These are phyloP conservation scores for Neonectria sp. DNA, from an alignment of 2,329 filamentous ascomycete genomes.

Conservation along the genomic window DNA sequence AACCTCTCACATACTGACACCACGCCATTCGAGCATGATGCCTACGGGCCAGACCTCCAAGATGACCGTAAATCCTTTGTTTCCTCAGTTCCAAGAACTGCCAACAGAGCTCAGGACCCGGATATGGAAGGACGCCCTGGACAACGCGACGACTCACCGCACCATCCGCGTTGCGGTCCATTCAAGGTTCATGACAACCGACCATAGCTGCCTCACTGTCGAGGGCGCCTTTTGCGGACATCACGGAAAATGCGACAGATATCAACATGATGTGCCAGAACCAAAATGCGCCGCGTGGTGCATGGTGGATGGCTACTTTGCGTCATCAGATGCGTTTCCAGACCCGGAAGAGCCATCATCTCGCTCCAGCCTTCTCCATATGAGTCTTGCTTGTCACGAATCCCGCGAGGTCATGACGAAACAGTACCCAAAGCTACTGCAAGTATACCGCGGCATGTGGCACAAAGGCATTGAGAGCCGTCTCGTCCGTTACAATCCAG, in stretches of 20 bases:
- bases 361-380: neutral
- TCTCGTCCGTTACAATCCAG: slow-evolving; percentile 12
- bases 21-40: too few relatives aligned
- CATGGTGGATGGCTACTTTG: slow-evolving; percentile 18
- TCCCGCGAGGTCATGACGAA: neutral
- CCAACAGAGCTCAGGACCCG: neutral
- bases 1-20: too few relatives aligned
- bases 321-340: neutral
- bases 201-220: slow-evolving; percentile 6
- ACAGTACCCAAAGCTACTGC: slow-evolving; percentile 3
- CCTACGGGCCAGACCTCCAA: too few relatives aligned
- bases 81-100: slow-evolving; percentile 6
- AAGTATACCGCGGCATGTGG: neutral
- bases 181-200: neutral
- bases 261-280: neutral
- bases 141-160: neutral
- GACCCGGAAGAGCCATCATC: neutral
- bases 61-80: neutral
- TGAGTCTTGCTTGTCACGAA: slow-evolving; percentile 15
- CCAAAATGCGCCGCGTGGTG: neutral
- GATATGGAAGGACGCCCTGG: slow-evolving; percentile 21
- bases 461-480: neutral
- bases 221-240: slow-evolving; percentile 2
- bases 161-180: neutral
- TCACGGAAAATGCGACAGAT: neutral